Evolutionary conservation across 768 basidiomycete genomes (phyloP).

Genomic region (Boletus vinaceobasis): DNA sequence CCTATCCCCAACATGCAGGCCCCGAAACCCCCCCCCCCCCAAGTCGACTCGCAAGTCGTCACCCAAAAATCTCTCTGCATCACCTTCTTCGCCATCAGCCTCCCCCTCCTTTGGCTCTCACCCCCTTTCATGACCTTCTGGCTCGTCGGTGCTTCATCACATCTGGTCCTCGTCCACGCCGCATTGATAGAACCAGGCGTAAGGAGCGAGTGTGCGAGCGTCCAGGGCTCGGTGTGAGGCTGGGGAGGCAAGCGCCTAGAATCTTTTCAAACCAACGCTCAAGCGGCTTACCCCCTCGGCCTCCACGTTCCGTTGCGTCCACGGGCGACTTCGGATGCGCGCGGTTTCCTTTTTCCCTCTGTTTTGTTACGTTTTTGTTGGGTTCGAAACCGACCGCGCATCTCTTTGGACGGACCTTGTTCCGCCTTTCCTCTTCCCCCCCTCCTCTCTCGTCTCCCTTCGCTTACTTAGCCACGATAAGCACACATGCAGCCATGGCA

Average conservation of each 20-base stretch:
- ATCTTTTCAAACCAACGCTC: too few relatives aligned
- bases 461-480: not conserved
- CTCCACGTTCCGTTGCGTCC: not conserved
- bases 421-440: not conserved
- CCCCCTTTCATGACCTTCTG: slow-evolving; percentile 86
- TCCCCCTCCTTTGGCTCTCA: slow-evolving; percentile 80
- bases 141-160: slow-evolving; percentile 86
- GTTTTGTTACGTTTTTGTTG: too few relatives aligned
- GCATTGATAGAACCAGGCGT: slow-evolving; percentile 89
- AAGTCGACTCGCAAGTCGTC: slow-evolving; percentile 75
- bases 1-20: slow-evolving; percentile 42
- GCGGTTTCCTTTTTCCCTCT: too few relatives aligned
- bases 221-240: slow-evolving; percentile 57
- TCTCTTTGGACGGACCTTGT: not conserved
- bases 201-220: slow-evolving; percentile 85
- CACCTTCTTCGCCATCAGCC: slow-evolving; percentile 84
- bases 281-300: not conserved
- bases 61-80: slow-evolving; percentile 91
- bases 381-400: not conserved
- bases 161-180: slow-evolving; percentile 86
- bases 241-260: not conserved
- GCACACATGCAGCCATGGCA: not conserved
- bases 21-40: slow-evolving; percentile 83
- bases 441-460: too few relatives aligned
- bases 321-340: too few relatives aligned